Base-by-base conservation (phyloP, 441 rosid genomes). In the Aleurites moluccanus region DNA sequence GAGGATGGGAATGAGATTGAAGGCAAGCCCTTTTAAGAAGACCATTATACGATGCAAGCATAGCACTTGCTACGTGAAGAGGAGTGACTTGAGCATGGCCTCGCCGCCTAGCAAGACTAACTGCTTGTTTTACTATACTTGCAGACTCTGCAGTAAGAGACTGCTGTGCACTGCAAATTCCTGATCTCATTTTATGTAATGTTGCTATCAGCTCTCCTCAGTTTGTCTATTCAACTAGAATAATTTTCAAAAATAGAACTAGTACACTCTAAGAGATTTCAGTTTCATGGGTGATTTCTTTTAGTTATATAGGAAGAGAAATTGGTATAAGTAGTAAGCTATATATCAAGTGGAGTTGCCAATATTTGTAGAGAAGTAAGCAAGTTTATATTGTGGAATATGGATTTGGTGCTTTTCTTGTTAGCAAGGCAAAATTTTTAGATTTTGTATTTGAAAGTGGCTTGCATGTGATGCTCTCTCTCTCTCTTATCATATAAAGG, bases 71-170 rank as follows among this genome's bases (percentile, higher is more conserved):
- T 10, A 91, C 92, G 50, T 91, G 93, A 23, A 89, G 96, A 62
- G 96, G 93, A 47, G 93, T 91, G 59, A 91, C 96, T 61, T 91
- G 93, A 23, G 91, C 85, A 69, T 91, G 96, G n/a, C 96, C 93
- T 61, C 93, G 79, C 59, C 91, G 78, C 30, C 84, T 78, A 10
- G 96, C 93, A 33, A 89, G 85, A 72, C 66, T 83, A 61, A 89
- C 72, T 8, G 96, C 91, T 81, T 88, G 91, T 60, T 89, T 91
- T 64, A 89, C 88, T 28, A 80, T 45, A 69, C 61, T 69, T 20
- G 82, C 80, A 73, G 96, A 88, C 83, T 89, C 96, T 2, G 75
- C 69, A 6, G 93, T 86, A 27, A 91, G 83, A 42, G 88, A 79
- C 56, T 89, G 91, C 77, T 85, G 92, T 20, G 86, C 78, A 38